A percentile compares a stretch with the other conserved stretches of the same genome.
phyloP scores from a whole-genome alignment of 306 rosid genomes.

The Fragaria nilgerrensis region DNA sequence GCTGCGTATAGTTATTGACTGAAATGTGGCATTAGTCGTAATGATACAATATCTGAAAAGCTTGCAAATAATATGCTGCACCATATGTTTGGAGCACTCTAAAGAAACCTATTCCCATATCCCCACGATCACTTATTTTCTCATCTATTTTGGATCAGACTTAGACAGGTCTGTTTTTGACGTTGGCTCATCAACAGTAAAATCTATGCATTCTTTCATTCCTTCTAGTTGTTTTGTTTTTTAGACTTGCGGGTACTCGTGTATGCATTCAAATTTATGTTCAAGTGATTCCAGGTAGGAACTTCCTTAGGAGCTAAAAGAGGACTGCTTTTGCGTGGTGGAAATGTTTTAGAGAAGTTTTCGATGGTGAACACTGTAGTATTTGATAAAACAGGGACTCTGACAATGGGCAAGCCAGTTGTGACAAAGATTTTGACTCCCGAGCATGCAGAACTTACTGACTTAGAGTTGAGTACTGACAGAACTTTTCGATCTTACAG shows the following conservation, averaged over 20 bases:
- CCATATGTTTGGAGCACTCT: neutral
- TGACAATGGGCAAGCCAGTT: conserved; percentile 89
- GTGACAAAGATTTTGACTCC: conserved; percentile 71
- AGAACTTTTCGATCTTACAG: conserved; percentile 7
- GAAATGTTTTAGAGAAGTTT: conserved; percentile 84
- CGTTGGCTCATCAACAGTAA: neutral
- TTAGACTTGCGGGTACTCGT: conserved; percentile 13
- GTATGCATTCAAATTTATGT: conserved; percentile 10
- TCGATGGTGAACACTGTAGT: conserved; percentile 80
- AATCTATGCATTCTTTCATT: neutral
- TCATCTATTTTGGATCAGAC: neutral
- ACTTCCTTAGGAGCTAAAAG: conserved; percentile 92
- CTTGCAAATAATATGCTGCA: neutral
- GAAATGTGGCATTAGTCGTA: neutral
- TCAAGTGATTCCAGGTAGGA: conserved; percentile 69
- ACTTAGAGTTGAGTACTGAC: conserved; percentile 44
- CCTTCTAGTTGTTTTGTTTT: neutral
- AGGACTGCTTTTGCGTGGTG: conserved; percentile 94
- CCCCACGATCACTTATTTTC: neutral
- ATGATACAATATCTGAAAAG: neutral
- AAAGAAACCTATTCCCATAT: neutral
- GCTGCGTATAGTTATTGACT: neutral
- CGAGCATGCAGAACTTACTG: conserved; percentile 35
- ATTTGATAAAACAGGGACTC: conserved; percentile 97
- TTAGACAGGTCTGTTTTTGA: neutral